Conservation (phyloP, 306 rosid genomes). For the Arachis hypogaea region DNA sequence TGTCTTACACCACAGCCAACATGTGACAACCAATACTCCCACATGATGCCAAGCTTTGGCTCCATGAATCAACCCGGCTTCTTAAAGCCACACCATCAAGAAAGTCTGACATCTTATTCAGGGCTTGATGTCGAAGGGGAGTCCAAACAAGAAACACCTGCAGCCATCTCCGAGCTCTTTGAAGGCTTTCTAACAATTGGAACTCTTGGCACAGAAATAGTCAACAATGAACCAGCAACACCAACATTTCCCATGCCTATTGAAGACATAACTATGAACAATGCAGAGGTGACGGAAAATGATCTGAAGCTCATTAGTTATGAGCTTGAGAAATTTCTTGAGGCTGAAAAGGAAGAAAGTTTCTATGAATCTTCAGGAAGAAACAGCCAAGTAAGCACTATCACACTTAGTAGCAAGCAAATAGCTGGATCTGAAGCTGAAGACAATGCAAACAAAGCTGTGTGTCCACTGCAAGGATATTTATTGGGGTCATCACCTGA, state of each 20-base stretch:
- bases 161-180: conserved; percentile 63
- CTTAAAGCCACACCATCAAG: conserved; percentile 46
- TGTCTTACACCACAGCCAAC: conserved; percentile 64
- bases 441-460: conserved; percentile 53
- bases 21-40: conserved; percentile 55
- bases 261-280: conserved; percentile 52
- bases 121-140: conserved; percentile 44
- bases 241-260: conserved; percentile 76
- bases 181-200: conserved; percentile 92
- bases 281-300: conserved; percentile 63
- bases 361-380: conserved; percentile 68
- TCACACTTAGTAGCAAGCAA: conserved; percentile 66
- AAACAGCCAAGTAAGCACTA: conserved; percentile 67
- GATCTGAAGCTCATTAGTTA: conserved; percentile 71
- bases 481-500: conserved; percentile 75
- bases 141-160: conserved; percentile 49
- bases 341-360: conserved; percentile 67
- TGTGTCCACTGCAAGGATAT: conserved; percentile 93
- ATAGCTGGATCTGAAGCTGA: conserved; percentile 60
- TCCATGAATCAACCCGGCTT: conserved; percentile 45
- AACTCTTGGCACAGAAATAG: conserved; percentile 72
- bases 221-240: conserved; percentile 66
- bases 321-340: conserved; percentile 81
- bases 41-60: conserved; percentile 52
- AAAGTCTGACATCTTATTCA: conserved; percentile 44